These are phyloP conservation scores for Tilletiopsis washingtonensis DNA, from an alignment of 1,284 basidiomycete species.

Conservation along the genomic window DNA sequence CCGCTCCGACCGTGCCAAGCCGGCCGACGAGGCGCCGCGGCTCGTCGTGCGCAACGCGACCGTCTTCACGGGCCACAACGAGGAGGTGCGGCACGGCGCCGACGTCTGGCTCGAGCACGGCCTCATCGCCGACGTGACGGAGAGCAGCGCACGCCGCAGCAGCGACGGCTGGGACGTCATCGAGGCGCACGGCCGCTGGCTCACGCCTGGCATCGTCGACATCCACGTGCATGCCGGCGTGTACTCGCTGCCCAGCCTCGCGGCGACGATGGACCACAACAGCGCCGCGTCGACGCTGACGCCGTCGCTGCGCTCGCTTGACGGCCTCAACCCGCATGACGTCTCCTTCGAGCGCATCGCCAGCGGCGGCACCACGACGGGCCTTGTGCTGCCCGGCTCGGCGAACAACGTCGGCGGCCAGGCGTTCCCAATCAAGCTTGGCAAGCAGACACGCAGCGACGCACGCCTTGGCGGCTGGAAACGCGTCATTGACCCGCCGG, in stretches of 20 bases:
- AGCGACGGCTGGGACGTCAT: slow-evolving; percentile 9
- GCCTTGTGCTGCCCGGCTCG: slow-evolving; percentile 60
- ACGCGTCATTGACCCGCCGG: slow-evolving; percentile 36
- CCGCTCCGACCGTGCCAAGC: slow-evolving; percentile 9
- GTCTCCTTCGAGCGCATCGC: slow-evolving; percentile 56
- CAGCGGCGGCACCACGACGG: slow-evolving; percentile 63
- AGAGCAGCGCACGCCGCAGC: not conserved
- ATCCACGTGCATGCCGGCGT: slow-evolving; percentile 69
- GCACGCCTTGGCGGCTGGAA: slow-evolving; percentile 15
- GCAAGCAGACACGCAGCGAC: slow-evolving; percentile 49
- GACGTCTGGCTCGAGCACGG: slow-evolving; percentile 51
- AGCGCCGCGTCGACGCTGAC: slow-evolving; percentile 52
- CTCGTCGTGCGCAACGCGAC: slow-evolving; percentile 2
- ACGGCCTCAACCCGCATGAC: slow-evolving; percentile 60
- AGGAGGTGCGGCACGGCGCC: slow-evolving; percentile 55
- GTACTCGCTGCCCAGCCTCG: slow-evolving; percentile 12
- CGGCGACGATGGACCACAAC: slow-evolving; percentile 55
- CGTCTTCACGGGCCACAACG: not conserved
- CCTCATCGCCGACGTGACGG: slow-evolving; percentile 40
- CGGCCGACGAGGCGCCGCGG: slow-evolving; percentile 9
- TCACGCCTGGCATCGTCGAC: slow-evolving; percentile 58
- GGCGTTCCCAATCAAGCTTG: slow-evolving; percentile 62
- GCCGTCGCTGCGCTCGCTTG: slow-evolving; percentile 60
- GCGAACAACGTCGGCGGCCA: slow-evolving; percentile 62
- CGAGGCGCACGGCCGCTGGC: slow-evolving; percentile 30